Base-by-base conservation (phyloP, 2,329 filamentous ascomycete genomes). In the Colletotrichum lentis region DNA sequence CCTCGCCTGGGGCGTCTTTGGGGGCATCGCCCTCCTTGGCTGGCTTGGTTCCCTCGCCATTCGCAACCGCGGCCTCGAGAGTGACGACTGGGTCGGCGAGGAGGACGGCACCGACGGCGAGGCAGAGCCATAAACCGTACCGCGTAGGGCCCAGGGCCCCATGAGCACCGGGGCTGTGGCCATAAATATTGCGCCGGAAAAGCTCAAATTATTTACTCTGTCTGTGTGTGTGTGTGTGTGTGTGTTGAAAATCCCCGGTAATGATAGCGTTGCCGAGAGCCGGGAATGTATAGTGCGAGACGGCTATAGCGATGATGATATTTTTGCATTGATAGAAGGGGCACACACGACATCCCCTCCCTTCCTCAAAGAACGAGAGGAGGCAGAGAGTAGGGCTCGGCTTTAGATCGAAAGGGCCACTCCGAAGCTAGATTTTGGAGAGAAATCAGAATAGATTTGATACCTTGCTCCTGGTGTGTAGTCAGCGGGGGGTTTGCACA, bases 1-100 rank as follows among this genome's bases (percentile, higher is more conserved):
- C 1, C 80, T 98, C 5, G 89, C 92, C 0, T 99, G 96, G 86
- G 92, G 93, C 1, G 78, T 97, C 0, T 98, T 98, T 76, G 94
- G 91, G 0, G 93, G 91, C 0, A 84, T 98, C 2, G 88, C 93
- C 0, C 88, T 97, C 39, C 68, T 94, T 0, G 96, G 95, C 0
- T 97, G 95, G 81, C 69, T 93, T 1, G 82, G 93, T 35, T 94
- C 92, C 66, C 89, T 95, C 67, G 90, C 91, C 1, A 95, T 98
- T 70, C 84, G 88, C 14, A 90, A 91, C 2, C 78, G 80, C 2
- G 83, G 82, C 0, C 78, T 90, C 0, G 88, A 90, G 74, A 89
- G 87, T 69, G 86, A 83, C 4, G 87, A 88, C 57, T 85, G 81
- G 79, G 69, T 74, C 4, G 80, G 81, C 22, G 76, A 78, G 3